Evolutionary conservation across 805 yeast species (phyloP).

Genomic region (Schizosaccharomyces octosporus): DNA sequence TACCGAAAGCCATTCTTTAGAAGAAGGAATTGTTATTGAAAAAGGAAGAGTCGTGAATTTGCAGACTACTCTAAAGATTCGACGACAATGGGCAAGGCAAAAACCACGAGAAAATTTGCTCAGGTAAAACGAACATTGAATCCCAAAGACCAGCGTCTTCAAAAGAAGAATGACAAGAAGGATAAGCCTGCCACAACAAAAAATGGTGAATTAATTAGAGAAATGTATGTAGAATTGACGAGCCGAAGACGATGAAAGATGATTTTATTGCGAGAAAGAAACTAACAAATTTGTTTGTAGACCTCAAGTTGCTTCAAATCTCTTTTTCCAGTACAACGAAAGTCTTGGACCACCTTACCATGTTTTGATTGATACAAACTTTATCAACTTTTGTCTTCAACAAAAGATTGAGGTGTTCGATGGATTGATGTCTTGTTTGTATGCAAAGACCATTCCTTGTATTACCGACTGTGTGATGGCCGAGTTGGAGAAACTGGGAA

Average conservation of each 20-base stretch:
- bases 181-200: conserved; percentile 21
- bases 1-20: background rate
- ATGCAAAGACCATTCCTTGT: conserved; percentile 69
- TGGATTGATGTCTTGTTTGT: conserved; percentile 88
- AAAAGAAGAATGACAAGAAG: conserved; percentile 18
- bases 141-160: conserved; percentile 40
- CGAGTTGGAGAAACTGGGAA: conserved; percentile 86
- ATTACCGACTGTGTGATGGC: conserved; percentile 97
- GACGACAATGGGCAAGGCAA: conserved; percentile 68
- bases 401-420: conserved; percentile 84
- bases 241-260: background rate
- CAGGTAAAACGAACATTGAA: conserved; percentile 61
- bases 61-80: background rate
- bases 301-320: conserved; percentile 88
- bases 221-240: conserved; percentile 15
- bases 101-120: conserved; percentile 92
- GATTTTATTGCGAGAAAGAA: background rate
- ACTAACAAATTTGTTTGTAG: conserved; percentile 11
- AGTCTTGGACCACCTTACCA: conserved; percentile 97
- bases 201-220: conserved; percentile 55
- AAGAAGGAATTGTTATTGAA: background rate
- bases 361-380: conserved; percentile 84
- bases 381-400: conserved; percentile 85
- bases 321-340: conserved; percentile 80
- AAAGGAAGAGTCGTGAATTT: background rate